Evolutionary conservation across 2,329 filamentous ascomycete genomes (phyloP).

Genomic region (Penicillium sp.): DNA sequence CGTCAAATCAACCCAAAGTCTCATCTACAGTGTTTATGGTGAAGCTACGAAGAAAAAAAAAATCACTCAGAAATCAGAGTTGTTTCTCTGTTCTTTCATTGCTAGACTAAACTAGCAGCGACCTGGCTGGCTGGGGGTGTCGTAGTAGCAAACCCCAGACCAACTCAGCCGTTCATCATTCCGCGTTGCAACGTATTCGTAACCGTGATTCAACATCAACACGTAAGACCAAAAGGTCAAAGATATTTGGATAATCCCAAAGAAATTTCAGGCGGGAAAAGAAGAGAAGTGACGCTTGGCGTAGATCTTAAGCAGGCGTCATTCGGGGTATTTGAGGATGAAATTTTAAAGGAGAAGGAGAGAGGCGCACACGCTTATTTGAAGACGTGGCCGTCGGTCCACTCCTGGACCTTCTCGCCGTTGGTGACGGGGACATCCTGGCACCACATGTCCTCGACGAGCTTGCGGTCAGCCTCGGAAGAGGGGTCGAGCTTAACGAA

Average conservation of each 20-base stretch:
- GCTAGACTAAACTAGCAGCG: slow-evolving; percentile 24
- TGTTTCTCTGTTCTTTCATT: slow-evolving; percentile 17
- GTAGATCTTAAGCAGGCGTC: slow-evolving; percentile 8
- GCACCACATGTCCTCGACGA: slow-evolving; percentile 83
- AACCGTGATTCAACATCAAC: slow-evolving; percentile 29
- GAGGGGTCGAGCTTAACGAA: slow-evolving; percentile 95
- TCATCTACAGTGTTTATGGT: not conserved
- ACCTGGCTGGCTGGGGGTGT: slow-evolving; percentile 6
- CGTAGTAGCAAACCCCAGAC: slow-evolving; percentile 5
- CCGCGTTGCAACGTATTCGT: slow-evolving; percentile 29
- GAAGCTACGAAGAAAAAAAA: not conserved
- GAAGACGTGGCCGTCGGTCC: slow-evolving; percentile 96
- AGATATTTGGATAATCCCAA: slow-evolving; percentile 19
- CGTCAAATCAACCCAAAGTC: too few relatives aligned
- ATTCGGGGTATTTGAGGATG: slow-evolving; percentile 24
- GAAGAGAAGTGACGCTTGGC: slow-evolving; percentile 10
- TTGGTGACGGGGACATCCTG: slow-evolving; percentile 84
- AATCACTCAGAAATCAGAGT: slow-evolving; percentile 7
- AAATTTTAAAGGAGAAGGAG: slow-evolving; percentile 14
- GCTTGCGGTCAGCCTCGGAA: slow-evolving; percentile 81
- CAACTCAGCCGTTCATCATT: slow-evolving; percentile 21
- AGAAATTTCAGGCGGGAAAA: slow-evolving; percentile 7
- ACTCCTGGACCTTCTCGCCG: slow-evolving; percentile 84
- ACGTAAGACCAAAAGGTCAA: slow-evolving; percentile 18
- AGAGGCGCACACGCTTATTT: slow-evolving; percentile 67